Conservation (phyloP, 805 yeast genomes). For the Cyberlindnera euphorbiae region DNA sequence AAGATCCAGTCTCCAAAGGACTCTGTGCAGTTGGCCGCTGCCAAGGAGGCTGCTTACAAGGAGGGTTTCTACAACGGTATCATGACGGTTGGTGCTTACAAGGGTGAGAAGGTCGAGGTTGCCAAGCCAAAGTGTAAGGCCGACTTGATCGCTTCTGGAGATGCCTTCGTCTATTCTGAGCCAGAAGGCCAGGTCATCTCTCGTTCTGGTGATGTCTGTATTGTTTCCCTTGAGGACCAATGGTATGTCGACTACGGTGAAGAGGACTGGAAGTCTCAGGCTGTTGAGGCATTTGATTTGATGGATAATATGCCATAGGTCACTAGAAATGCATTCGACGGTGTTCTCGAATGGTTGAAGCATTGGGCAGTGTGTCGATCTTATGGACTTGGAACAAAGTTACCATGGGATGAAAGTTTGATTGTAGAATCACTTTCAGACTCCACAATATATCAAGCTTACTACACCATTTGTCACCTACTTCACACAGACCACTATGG, state of each 20-base stretch:
- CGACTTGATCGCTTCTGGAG: constrained; percentile 70
- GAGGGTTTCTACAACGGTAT: constrained; percentile 93
- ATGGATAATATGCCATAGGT: constrained; percentile 81
- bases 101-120: constrained; percentile 82
- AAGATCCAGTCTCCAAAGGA: not conserved
- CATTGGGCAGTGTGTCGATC: constrained; percentile 98
- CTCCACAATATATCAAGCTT: constrained; percentile 93
- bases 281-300: constrained; percentile 67
- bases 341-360: constrained; percentile 91
- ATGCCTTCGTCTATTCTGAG: constrained; percentile 86
- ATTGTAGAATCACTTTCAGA: constrained; percentile 94
- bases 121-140: constrained; percentile 85
- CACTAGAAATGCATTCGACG: constrained; percentile 87
- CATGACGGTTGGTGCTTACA: constrained; percentile 73
- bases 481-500: constrained; percentile 88
- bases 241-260: constrained; percentile 97
- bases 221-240: constrained; percentile 95
- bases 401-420: constrained; percentile 96
- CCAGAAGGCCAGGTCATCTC: constrained; percentile 85
- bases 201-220: constrained; percentile 94
- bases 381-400: constrained; percentile 88
- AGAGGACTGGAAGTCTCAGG: constrained; percentile 66
- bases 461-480: constrained; percentile 84
- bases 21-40: not conserved
- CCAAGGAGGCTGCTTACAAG: constrained; percentile 88